Percentiles rank a stretch among this genome's conserved stretches.
Evolutionary conservation across 2,329 filamentous ascomycete genomes (phyloP).

Genomic region (Pestalotiopsis sp.): DNA sequence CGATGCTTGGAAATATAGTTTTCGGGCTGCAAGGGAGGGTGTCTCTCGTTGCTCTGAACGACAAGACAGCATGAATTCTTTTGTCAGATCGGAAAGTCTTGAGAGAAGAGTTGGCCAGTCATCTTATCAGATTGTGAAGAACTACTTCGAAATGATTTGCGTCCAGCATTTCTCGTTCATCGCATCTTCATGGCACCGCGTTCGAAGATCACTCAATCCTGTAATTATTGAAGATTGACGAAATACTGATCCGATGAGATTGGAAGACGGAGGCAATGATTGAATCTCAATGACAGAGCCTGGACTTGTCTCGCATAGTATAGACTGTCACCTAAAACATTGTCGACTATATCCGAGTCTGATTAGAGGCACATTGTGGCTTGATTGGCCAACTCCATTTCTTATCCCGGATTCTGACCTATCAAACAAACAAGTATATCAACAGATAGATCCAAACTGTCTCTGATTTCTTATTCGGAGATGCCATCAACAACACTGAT

Average conservation of each 20-base stretch:
- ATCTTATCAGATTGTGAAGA: not conserved
- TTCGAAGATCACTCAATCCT: not conserved
- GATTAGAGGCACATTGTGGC: no score
- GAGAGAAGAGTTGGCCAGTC: not conserved
- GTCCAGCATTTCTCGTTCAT: constrained; percentile 9
- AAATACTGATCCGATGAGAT: no score
- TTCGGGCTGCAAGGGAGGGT: not conserved
- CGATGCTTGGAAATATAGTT: not conserved
- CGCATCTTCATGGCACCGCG: not conserved
- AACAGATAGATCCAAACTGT: no score
- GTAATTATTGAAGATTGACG: not conserved
- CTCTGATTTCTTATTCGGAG: not conserved
- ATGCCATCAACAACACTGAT: not conserved
- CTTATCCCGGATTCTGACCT: no score
- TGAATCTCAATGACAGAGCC: no score
- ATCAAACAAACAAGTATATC: no score
- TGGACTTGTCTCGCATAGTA: no score
- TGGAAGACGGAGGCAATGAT: no score
- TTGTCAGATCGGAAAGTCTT: not conserved
- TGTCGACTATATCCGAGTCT: no score
- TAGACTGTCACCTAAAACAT: no score
- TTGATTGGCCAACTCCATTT: no score
- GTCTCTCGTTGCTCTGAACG: not conserved
- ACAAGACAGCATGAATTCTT: not conserved
- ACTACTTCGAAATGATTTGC: constrained; percentile 1